Evolutionary conservation across 176 grass and related monocot species (phyloP).

Genomic region (Stipa capillata): DNA sequence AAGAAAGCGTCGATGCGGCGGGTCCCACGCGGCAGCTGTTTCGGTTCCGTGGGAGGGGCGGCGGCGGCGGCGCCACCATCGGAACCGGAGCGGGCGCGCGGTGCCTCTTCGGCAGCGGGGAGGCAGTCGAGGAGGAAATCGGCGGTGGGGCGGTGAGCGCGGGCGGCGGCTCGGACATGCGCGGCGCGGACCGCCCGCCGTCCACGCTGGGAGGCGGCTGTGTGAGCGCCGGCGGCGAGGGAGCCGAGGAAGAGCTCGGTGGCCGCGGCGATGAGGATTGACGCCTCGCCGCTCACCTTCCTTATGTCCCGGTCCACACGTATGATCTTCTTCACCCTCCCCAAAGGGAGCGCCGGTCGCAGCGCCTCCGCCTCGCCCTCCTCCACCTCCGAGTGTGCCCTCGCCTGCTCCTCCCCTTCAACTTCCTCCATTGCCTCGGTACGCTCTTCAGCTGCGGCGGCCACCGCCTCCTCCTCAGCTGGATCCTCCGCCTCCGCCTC

Average conservation of each 20-base stretch:
- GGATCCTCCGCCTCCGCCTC: neutral
- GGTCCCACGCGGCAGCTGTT: constrained; percentile 62
- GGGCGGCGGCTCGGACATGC: constrained; percentile 51
- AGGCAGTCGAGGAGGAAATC: constrained; percentile 88
- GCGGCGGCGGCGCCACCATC: neutral
- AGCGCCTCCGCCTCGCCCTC: neutral
- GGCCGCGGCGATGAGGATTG: constrained; percentile 59
- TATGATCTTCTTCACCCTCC: constrained; percentile 81
- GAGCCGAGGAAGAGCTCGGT: constrained; percentile 71
- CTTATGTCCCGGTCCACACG: constrained; percentile 75
- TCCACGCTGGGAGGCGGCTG: constrained; percentile 24
- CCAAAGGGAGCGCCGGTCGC: constrained; percentile 43
- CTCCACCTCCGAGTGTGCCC: neutral
- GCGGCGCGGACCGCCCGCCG: constrained; percentile 37
- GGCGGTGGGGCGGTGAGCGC: constrained; percentile 54
- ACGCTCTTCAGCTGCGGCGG: neutral
- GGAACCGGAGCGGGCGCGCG: neutral
- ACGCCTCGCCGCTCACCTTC: constrained; percentile 73
- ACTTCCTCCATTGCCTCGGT: neutral
- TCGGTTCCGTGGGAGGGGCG: neutral
- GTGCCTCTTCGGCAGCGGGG: constrained; percentile 16
- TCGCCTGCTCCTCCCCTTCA: neutral
- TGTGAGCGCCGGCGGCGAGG: constrained; percentile 40
- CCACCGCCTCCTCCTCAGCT: neutral
- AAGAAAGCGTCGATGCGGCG: constrained; percentile 82